Base-by-base conservation (phyloP, 345 rosid genomes). In the Gossypium mustelinum region DNA sequence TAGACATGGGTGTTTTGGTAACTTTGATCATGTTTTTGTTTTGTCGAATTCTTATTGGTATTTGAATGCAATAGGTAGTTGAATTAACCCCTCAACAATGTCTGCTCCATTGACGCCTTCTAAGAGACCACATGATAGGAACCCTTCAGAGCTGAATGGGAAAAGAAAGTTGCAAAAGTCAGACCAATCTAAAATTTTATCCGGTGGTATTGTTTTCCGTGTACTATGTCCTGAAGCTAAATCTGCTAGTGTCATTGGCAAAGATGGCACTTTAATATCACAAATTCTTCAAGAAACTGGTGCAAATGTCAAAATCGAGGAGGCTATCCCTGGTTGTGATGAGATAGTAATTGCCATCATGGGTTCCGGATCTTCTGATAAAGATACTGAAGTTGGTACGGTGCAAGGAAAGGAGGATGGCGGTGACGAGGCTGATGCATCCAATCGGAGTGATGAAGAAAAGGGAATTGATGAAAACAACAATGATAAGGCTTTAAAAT, bases 251-350 rank as follows among this genome's bases (percentile, higher is more conserved):
- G 13, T 89, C 64, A 18, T 80, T 67, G 89, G 87, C 48, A 75
- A 87, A 72, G 85, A 76, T 78, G 86, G 83, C 47, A 43, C 75
- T 16, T 25, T 83, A 22, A 68, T 83, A 43, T 82, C 88, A 17
- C 85, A 84, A 74, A 84, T 89, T 79, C 76, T 76, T 16, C 76
- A 83, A 74, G 94, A 84, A 81, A 76, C 88, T 58, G 89, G 91
- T 17, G 82, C 73, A 9, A 80, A 80, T 72, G 81, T 91, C 66
- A 83, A 73, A 59, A 81, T 88, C 11, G 91, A 86, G 85, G 97
- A 88, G 11, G 78, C 70, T 27, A 74, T 84, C 59, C 77, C 84
- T 11, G 91, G 86, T 50, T 89, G 89, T 47, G 89, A 87, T 68
- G 94, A 89, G 85, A 81, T 84, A 76, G 81, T 91, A 29, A 81